Percentiles rank a stretch among this genome's conserved stretches.
These are phyloP conservation scores for Apodospora peruviana DNA, from an alignment of 495 filamentous ascomycete genomes.

Conservation along the genomic window DNA sequence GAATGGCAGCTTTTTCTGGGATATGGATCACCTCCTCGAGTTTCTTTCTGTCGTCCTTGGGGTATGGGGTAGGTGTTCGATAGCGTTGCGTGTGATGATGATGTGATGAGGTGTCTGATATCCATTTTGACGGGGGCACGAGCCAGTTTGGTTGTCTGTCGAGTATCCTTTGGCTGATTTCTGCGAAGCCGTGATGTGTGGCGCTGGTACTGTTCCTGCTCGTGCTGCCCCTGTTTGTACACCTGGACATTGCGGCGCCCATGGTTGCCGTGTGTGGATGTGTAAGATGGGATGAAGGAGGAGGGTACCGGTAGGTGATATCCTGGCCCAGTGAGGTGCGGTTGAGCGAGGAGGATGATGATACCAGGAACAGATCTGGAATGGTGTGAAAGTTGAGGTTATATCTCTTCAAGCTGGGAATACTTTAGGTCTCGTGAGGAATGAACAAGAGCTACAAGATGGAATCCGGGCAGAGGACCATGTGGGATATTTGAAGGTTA, in stretches of 20 bases:
- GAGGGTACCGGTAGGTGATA: neutral
- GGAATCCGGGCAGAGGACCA: neutral
- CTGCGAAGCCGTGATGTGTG: conserved; percentile 2
- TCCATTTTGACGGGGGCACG: conserved; percentile 14
- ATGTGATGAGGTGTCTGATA: neutral
- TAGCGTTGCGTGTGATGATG: conserved; percentile 20
- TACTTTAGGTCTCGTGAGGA: too few species aligned
- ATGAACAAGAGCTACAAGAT: neutral
- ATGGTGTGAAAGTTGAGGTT: too few species aligned
- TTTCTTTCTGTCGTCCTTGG: conserved; percentile 18
- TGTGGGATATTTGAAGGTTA: neutral
- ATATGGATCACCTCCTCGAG: conserved; percentile 1
- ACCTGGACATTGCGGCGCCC: conserved; percentile 22
- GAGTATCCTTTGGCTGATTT: conserved; percentile 19
- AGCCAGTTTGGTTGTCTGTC: conserved; percentile 27
- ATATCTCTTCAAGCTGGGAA: too few species aligned
- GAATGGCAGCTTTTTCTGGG: conserved; percentile 14
- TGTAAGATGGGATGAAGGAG: neutral
- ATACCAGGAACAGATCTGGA: neutral
- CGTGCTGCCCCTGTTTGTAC: conserved; percentile 8
- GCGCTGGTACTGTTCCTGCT: neutral
- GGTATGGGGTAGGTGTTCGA: conserved; percentile 24
- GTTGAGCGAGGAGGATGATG: neutral
- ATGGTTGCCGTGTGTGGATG: conserved; percentile 5
- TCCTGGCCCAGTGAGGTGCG: neutral